A percentile compares a stretch with the other conserved stretches of the same genome.
Evolutionary conservation across 768 basidiomycete species (phyloP).

Genomic region (Leccinum incarnatum): DNA sequence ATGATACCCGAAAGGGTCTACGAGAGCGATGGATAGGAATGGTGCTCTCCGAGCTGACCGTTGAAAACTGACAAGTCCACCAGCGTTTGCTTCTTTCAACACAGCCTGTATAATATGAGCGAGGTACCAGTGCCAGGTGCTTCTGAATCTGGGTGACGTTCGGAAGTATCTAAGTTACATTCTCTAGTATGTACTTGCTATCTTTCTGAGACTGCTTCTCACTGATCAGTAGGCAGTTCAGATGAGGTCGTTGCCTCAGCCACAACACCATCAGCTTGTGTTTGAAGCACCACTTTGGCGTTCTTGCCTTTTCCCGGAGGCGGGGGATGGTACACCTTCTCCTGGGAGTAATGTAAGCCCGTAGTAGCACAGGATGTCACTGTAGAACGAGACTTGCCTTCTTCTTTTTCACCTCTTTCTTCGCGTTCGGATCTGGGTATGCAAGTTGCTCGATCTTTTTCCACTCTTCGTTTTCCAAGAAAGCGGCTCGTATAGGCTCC

Average conservation of each 20-base stretch:
- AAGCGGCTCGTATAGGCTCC: constrained; percentile 77
- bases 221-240: neutral
- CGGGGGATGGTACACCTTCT: constrained; percentile 81
- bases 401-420: constrained; percentile 62
- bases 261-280: neutral
- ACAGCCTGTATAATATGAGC: no score
- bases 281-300: constrained; percentile 1
- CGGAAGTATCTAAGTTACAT: neutral
- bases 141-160: no score
- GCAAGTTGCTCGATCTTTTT: constrained; percentile 71
- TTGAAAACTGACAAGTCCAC: no score
- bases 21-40: no score
- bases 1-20: no score
- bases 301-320: constrained; percentile 79
- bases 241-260: neutral
- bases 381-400: constrained; percentile 33
- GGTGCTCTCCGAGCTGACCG: no score
- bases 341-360: constrained; percentile 39
- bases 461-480: constrained; percentile 78
- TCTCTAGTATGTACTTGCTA: neutral
- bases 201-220: neutral
- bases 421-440: constrained; percentile 77
- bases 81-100: no score
- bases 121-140: no score
- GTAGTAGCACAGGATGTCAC: neutral